A percentile compares a stretch with the other conserved stretches of the same genome.
phyloP scores from a whole-genome alignment of 805 yeast genomes.

The Ogataea polymorpha region DNA sequence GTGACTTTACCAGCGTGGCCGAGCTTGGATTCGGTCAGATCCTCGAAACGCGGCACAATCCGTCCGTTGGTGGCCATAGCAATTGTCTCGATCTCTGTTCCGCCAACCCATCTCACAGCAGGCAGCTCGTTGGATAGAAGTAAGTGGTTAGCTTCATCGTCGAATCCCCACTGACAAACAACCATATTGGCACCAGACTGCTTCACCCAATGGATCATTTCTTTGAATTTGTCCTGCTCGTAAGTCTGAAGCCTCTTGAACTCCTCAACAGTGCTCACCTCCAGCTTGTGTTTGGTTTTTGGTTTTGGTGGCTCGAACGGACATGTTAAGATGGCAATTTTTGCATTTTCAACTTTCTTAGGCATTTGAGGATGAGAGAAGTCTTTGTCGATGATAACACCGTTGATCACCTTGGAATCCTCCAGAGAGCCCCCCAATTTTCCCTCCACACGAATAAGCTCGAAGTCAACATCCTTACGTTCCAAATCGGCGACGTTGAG shows the following conservation, averaged over 20 bases:
- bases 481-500: conserved; percentile 87
- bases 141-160: conserved; percentile 96
- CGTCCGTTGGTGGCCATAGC: conserved; percentile 98
- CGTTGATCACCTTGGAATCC: conserved; percentile 80
- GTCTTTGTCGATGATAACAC: conserved; percentile 93
- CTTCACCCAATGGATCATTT: conserved; percentile 86
- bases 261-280: conserved; percentile 91
- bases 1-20: conserved; percentile 84
- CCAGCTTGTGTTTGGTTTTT: conserved; percentile 95
- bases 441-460: conserved; percentile 90
- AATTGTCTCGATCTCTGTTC: conserved; percentile 89
- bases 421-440: conserved; percentile 92
- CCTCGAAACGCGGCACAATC: conserved; percentile 96
- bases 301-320: conserved; percentile 99
- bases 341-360: conserved; percentile 70
- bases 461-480: conserved; percentile 95
- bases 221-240: conserved; percentile 85
- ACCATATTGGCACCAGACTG: conserved; percentile 92
- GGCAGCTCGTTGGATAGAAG: conserved; percentile 84
- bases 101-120: conserved; percentile 99
- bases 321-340: conserved; percentile 92
- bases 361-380: conserved; percentile 99
- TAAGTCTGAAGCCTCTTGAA: conserved; percentile 86
- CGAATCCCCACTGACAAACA: conserved; percentile 99
- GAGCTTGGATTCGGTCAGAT: conserved; percentile 72